These are phyloP conservation scores for Calonectria pauciramosa DNA, from an alignment of 2,329 filamentous ascomycete genomes.

Conservation along the genomic window DNA sequence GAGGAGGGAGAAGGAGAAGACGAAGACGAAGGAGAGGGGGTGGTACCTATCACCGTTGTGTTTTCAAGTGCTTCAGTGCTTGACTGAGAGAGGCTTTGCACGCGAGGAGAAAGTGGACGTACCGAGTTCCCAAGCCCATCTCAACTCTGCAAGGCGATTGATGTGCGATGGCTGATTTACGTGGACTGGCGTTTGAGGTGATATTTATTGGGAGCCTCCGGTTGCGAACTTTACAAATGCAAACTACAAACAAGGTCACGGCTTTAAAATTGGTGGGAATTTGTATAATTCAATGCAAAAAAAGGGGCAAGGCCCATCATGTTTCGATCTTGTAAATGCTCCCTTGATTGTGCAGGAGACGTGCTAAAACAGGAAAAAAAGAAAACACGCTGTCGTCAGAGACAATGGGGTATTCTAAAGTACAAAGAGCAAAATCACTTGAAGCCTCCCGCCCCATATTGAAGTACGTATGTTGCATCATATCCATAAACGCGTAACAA, in stretches of 20 bases:
- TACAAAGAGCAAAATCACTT: constrained; percentile 37
- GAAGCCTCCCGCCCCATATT: constrained; percentile 35
- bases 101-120: background rate
- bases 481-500: constrained; percentile 29
- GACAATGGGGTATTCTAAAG: constrained; percentile 47
- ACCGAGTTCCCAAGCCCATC: background rate
- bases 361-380: background rate
- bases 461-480: constrained; percentile 20
- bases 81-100: background rate
- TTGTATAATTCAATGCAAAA: constrained; percentile 4
- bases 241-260: background rate
- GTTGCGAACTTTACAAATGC: background rate
- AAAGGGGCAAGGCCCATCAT: constrained; percentile 20
- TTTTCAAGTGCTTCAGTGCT: background rate
- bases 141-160: background rate
- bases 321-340: constrained; percentile 20
- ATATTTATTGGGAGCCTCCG: background rate
- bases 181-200: background rate
- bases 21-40: background rate
- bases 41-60: background rate
- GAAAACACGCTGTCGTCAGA: constrained; percentile 35
- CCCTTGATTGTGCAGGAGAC: constrained; percentile 11
- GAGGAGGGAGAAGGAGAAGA: background rate
- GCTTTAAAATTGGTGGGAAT: background rate
- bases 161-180: background rate